Evolutionary conservation across 768 basidiomycete species (phyloP).

Genomic region (Pulveroboletus sp.): DNA sequence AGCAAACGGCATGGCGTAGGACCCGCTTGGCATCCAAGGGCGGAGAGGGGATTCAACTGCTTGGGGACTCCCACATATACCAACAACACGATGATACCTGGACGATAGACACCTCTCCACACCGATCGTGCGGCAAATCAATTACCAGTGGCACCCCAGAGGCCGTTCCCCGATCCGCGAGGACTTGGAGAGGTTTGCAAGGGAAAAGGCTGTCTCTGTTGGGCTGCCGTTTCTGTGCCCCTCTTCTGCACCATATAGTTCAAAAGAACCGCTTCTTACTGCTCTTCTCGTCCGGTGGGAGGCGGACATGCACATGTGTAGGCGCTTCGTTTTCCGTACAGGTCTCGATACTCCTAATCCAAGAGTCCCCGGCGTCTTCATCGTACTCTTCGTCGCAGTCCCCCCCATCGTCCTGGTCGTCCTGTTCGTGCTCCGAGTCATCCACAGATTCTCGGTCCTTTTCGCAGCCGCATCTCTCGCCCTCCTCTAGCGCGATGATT

Average conservation of each 20-base stretch:
- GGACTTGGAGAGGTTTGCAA: slow-evolving; percentile 10
- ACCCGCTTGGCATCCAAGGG: not conserved
- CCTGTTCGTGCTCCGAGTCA: slow-evolving; percentile 39
- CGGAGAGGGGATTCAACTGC: not conserved
- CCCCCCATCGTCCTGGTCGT: slow-evolving; percentile 27
- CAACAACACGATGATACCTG: not conserved
- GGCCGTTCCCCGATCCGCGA: slow-evolving; percentile 11
- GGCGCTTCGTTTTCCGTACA: slow-evolving; percentile 55
- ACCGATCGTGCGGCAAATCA: too few relatives aligned
- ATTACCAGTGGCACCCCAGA: slow-evolving; percentile 2
- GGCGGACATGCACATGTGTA: slow-evolving; percentile 69
- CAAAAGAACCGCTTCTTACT: slow-evolving; percentile 73
- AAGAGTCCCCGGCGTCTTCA: slow-evolving; percentile 81
- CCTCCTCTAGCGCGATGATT: slow-evolving; percentile 45
- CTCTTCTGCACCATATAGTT: not conserved
- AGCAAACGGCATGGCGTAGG: not conserved
- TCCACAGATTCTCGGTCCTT: slow-evolving; percentile 27
- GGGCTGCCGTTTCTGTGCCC: not conserved
- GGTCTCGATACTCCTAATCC: slow-evolving; percentile 71
- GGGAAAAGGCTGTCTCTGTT: not conserved
- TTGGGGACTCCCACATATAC: not conserved
- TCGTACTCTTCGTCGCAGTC: slow-evolving; percentile 41
- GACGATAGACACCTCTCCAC: not conserved
- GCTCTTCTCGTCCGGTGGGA: slow-evolving; percentile 68
- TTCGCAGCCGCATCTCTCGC: slow-evolving; percentile 64